Percentiles rank a stretch among this genome's conserved stretches.
phyloP scores from a whole-genome alignment of 2,329 filamentous ascomycete genomes.

The Myriosclerotinia duriaeana region DNA sequence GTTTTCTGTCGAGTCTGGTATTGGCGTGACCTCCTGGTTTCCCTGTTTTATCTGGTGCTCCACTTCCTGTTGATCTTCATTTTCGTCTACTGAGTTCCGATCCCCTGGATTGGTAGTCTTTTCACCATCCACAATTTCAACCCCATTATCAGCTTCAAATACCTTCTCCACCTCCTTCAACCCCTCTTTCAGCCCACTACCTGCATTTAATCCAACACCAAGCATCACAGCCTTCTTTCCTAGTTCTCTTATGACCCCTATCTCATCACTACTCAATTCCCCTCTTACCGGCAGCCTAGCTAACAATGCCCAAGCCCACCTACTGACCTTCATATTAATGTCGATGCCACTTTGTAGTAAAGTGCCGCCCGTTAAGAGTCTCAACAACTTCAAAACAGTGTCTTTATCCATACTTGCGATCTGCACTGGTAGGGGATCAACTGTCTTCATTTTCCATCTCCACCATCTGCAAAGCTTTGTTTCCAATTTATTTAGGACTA shows the following conservation, averaged over 20 bases:
- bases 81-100: not conserved
- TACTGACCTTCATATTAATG: slow-evolving; percentile 65
- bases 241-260: slow-evolving; percentile 74
- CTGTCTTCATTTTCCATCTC: slow-evolving; percentile 51
- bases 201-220: slow-evolving; percentile 41
- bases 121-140: slow-evolving; percentile 41
- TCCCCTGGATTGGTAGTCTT: slow-evolving; percentile 29
- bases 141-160: slow-evolving; percentile 47
- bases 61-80: not conserved
- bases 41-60: not conserved
- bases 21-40: not conserved
- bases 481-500: slow-evolving; percentile 45
- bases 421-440: slow-evolving; percentile 59
- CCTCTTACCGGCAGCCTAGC: slow-evolving; percentile 73
- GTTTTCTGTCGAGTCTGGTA: slow-evolving; percentile 1
- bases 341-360: slow-evolving; percentile 56
- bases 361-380: slow-evolving; percentile 63
- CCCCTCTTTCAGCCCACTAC: slow-evolving; percentile 44
- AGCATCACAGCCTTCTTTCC: slow-evolving; percentile 70
- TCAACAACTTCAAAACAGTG: slow-evolving; percentile 64
- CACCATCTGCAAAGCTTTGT: slow-evolving; percentile 51
- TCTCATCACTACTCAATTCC: slow-evolving; percentile 71
- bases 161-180: slow-evolving; percentile 50
- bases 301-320: slow-evolving; percentile 84
- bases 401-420: slow-evolving; percentile 65